Percentiles rank a stretch among this genome's conserved stretches.
These are phyloP conservation scores for Saccharomycopsis sp. DNA, from an alignment of 805 yeast genomes.

Conservation along the genomic window DNA sequence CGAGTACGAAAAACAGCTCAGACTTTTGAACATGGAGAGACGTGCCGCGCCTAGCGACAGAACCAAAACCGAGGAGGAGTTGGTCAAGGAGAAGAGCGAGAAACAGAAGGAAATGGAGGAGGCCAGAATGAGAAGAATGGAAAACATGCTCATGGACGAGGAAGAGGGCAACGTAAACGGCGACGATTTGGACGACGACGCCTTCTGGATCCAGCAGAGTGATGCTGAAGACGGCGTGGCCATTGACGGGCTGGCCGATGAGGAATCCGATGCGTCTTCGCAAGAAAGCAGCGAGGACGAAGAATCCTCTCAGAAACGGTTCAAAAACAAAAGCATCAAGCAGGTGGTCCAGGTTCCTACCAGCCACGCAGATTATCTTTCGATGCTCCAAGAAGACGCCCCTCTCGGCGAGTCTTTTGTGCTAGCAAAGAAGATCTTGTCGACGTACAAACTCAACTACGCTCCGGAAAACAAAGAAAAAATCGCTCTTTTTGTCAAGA, in stretches of 20 bases:
- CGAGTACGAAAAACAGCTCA: slow-evolving; percentile 57
- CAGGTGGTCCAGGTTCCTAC: slow-evolving; percentile 39
- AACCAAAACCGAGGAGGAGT: slow-evolving; percentile 71
- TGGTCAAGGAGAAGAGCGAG: slow-evolving; percentile 53
- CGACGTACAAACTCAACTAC: slow-evolving; percentile 63
- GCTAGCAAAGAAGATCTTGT: slow-evolving; percentile 49
- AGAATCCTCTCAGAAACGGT: slow-evolving; percentile 24
- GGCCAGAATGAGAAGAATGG: slow-evolving; percentile 68
- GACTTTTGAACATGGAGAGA: slow-evolving; percentile 60
- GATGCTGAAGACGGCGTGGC: slow-evolving; percentile 43
- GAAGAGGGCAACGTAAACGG: slow-evolving; percentile 66
- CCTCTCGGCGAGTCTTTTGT: slow-evolving; percentile 38
- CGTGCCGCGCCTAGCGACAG: slow-evolving; percentile 78
- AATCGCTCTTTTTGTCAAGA: slow-evolving; percentile 53
- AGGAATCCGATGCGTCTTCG: slow-evolving; percentile 35
- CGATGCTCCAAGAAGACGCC: slow-evolving; percentile 28
- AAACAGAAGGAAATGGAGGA: slow-evolving; percentile 56
- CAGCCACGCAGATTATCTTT: slow-evolving; percentile 37
- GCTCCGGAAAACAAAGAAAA: slow-evolving; percentile 78
- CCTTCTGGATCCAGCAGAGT: slow-evolving; percentile 53
- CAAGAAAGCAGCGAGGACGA: slow-evolving; percentile 29
- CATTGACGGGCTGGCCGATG: slow-evolving; percentile 24
- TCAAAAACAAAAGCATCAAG: slow-evolving; percentile 9
- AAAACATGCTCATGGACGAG: slow-evolving; percentile 47
- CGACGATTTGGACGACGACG: slow-evolving; percentile 59